phyloP scores from a whole-genome alignment of 1,284 basidiomycete genomes.

The Earliella scabrosa region DNA sequence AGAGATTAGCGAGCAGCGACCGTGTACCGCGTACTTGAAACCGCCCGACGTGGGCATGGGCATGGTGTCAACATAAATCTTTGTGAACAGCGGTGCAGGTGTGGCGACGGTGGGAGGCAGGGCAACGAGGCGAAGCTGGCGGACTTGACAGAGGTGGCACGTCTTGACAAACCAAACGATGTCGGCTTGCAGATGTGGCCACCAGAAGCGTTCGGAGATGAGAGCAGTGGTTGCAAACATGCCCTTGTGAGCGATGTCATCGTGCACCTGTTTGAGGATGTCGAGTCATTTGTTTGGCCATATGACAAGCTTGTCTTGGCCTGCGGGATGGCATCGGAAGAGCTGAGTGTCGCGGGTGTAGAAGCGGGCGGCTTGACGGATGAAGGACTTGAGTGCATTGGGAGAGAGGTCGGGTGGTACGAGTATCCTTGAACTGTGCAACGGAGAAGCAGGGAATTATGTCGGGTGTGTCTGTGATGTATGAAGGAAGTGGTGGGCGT shows the following conservation, averaged over 20 bases:
- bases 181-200: conserved; percentile 33
- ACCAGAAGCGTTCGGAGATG: conserved; percentile 31
- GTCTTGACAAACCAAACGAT: conserved; percentile 38
- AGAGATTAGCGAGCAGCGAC: conserved; percentile 22
- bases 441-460: too few relatives aligned
- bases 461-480: too few relatives aligned
- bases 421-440: too few relatives aligned
- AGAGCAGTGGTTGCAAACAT: conserved; percentile 17
- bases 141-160: conserved; percentile 42
- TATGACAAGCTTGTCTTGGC: conserved; percentile 14
- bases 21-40: conserved; percentile 32
- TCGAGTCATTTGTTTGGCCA: conserved; percentile 3
- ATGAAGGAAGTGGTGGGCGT: too few relatives aligned
- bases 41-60: conserved; percentile 26
- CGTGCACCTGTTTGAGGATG: conserved; percentile 24
- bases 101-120: conserved; percentile 37
- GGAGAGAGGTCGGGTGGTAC: conserved; percentile 9
- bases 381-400: neutral
- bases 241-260: conserved; percentile 33
- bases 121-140: conserved; percentile 30
- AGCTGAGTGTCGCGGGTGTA: conserved; percentile 12
- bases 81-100: conserved; percentile 36
- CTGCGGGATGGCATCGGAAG: conserved; percentile 11
- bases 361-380: conserved; percentile 7
- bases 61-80: conserved; percentile 40